These are phyloP conservation scores for Cytospora chrysosperma DNA, from an alignment of 2,329 filamentous ascomycete genomes.

Conservation along the genomic window DNA sequence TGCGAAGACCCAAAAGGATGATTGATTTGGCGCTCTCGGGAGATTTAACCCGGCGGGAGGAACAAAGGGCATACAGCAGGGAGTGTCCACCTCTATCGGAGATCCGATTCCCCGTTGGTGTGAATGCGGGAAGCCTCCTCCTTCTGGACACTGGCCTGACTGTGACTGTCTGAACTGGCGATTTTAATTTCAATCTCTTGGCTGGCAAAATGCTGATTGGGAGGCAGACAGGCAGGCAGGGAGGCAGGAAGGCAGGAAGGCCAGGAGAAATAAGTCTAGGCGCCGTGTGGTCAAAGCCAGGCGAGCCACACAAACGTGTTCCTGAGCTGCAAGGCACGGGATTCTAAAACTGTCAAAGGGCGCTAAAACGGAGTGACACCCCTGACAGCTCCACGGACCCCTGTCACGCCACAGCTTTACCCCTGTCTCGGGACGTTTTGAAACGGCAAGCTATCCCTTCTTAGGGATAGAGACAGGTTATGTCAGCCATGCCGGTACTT, in stretches of 20 bases:
- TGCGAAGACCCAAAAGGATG: not conserved
- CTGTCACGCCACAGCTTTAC: not conserved
- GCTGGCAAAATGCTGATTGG: not conserved
- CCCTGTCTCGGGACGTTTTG: conserved; percentile 16
- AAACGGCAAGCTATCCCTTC: conserved; percentile 5
- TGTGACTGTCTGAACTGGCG: too few relatives aligned
- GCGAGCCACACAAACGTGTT: conserved; percentile 4
- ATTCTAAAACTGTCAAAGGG: conserved; percentile 17
- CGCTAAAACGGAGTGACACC: conserved; percentile 2
- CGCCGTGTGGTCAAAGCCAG: not conserved
- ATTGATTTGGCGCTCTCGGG: not conserved
- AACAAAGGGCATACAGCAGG: not conserved
- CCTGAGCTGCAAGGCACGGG: conserved; percentile 7
- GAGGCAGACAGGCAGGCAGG: not conserved
- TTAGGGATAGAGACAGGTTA: not conserved
- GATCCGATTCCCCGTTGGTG: too few relatives aligned
- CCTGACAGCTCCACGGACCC: not conserved
- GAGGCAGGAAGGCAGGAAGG: not conserved
- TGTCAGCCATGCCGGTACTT: not conserved
- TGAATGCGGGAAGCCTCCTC: too few relatives aligned
- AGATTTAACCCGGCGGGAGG: too few relatives aligned
- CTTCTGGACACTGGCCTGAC: too few relatives aligned
- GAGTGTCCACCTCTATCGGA: too few relatives aligned
- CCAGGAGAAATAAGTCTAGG: not conserved
- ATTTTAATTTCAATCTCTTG: not conserved